phyloP scores from a whole-genome alignment of 2,329 filamentous ascomycete genomes.

The Colletotrichum neosansevieriae region DNA sequence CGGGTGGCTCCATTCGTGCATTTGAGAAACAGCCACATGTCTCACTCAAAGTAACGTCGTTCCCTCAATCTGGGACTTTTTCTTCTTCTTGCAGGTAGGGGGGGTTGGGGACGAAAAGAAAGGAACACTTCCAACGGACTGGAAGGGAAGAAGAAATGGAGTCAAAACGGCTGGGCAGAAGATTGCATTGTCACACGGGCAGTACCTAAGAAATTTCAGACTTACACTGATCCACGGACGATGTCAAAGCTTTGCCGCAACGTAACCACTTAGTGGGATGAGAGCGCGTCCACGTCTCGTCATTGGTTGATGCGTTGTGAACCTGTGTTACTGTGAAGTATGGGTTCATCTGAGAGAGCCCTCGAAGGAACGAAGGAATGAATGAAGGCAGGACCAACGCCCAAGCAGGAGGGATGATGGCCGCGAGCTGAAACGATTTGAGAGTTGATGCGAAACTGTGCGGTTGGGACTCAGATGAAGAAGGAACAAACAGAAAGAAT shows the following conservation, averaged over 20 bases:
- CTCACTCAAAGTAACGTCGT: slow-evolving; percentile 25
- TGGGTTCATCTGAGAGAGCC: slow-evolving; percentile 26
- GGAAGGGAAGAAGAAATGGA: background rate
- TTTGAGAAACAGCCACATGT: slow-evolving; percentile 31
- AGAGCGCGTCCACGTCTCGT: background rate
- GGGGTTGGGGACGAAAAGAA: slow-evolving; percentile 6
- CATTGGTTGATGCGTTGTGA: slow-evolving; percentile 18
- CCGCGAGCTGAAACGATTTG: slow-evolving; percentile 31
- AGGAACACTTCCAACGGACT: slow-evolving; percentile 2
- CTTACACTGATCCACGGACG: background rate
- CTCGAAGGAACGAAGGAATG: background rate
- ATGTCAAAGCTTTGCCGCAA: background rate
- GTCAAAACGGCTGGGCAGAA: slow-evolving; percentile 14
- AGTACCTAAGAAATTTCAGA: background rate
- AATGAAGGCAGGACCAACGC: slow-evolving; percentile 17
- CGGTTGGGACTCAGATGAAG: background rate
- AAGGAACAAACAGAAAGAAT: background rate
- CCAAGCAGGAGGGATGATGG: slow-evolving; percentile 22
- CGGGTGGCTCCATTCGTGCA: slow-evolving; percentile 20
- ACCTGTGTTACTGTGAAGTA: background rate
- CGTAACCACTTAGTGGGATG: too few relatives aligned
- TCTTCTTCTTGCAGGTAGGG: background rate
- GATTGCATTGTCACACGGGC: background rate
- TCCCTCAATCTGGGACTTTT: slow-evolving; percentile 22
- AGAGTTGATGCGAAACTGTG: slow-evolving; percentile 29